Base-by-base conservation (phyloP, 192 early-diverging fungal species). In the Spizellomyces punctatus region DNA sequence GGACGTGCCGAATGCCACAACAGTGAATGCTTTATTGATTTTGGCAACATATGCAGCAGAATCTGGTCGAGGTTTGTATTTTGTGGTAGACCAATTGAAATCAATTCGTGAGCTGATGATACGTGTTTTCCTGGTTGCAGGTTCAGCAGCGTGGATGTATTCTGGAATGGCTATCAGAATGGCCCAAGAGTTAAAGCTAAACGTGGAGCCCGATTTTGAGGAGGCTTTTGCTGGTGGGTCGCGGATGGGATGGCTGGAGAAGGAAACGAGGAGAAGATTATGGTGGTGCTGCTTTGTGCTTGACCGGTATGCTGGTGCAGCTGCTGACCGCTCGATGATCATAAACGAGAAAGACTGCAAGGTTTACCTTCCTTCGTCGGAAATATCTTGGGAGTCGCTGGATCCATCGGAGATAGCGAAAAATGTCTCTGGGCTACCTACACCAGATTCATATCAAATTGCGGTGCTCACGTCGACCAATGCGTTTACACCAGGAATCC, bases 81-180 rank as follows among this genome's bases (percentile, higher is more conserved):
- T 36, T n/a, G 19, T 54, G 4, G 0, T 54, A 2, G 50, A 4
- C 50, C 27, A 36, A 36, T 36, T 36, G 27, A 36, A 56, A 46
- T 9, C 21, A 27, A 5, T 62, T 49, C 19, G 49, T 59, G 67
- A 64, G 58, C 16, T 68, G 27, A 36, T 36, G 27, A 3, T 71
- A 9, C 67, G 10, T 10, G 42, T 4, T 65, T 65, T 65, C 10
- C 36, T 65, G 45, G 16, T 16, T 73, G 6, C n/a, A 72, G 80
- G 76, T 9, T 78, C 79, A 4, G 78, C 76, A 0, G 78, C 80
- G 6, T 84, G 78, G 78, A 79, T 84, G 78, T 82, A 84, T 58
- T 78, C 79, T 6, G 80, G 78, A 55, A 82, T 82, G 81, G 83
- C 83, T 2, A 80, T 84, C 17, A 45, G 80, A 14, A 82, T 82